Evolutionary conservation across 2,329 filamentous ascomycete species (phyloP), one percentile per base, ranked within the genome.

Genomic region (Nemania sp.): DNA sequence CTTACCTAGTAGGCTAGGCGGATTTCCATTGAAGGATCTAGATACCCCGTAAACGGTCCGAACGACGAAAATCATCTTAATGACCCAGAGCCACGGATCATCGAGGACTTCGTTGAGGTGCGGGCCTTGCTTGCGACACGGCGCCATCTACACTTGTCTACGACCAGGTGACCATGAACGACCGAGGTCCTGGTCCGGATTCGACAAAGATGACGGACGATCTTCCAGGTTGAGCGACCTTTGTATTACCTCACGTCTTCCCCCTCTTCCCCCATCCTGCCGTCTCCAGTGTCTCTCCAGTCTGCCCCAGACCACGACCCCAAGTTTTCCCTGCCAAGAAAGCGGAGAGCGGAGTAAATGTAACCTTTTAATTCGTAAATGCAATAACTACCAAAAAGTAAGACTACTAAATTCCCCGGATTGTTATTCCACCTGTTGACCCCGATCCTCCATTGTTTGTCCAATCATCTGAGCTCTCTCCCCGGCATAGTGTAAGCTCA

Each of bases 291-390:
- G n/a, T n/a, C n/a, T n/a, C n/a, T n/a, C n/a, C n/a, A 45, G 17
- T 42, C 32, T 32, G 20, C 35, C 35, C 35, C 5, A 46, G n/a
- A 17, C 17, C 17, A 7, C 37, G 62, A 67, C 69, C 68, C 69
- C 68, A 68, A 71, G 64, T 69, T 71, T 70, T 65, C 50, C 42
- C 57, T 58, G 65, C 67, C 67, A 69, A 69, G 67, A 69, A 70
- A 65, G 70, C 68, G 69, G 70, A 72, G 70, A 65, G 70, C 68
- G 69, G 70, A 72, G 69, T 68, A 68, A n/a, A n/a, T n/a, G n/a
- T n/a, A n/a, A n/a, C n/a, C n/a, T n/a, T n/a, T n/a, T n/a, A n/a
- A 20, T 32, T 59, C 50, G 53, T 42, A 50, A 57, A 68, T 64
- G 66, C 58, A 64, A 69, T 63, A 60, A n/a, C n/a, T n/a, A n/a